These are phyloP conservation scores for Rhodotorula sp. DNA, from an alignment of 1,284 basidiomycete genomes.

Conservation along the genomic window DNA sequence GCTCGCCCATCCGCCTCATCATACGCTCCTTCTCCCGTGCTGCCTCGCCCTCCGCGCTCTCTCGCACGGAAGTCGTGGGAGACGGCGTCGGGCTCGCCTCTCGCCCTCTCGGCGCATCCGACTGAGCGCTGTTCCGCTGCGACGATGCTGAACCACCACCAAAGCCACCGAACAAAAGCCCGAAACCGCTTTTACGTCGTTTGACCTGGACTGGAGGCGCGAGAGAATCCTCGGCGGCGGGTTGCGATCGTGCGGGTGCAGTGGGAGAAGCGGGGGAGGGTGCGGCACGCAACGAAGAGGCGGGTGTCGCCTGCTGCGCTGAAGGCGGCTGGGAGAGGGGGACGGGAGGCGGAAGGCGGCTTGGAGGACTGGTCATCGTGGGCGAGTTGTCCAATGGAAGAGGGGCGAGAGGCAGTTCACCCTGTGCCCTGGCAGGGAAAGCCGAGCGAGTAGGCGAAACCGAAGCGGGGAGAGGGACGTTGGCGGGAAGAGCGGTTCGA, in stretches of 20 bases:
- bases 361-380: not conserved
- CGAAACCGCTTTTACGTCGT: conserved; percentile 25
- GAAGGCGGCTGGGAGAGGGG: no score
- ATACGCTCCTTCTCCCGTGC: not conserved
- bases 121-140: not conserved
- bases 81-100: not conserved
- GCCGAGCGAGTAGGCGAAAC: not conserved
- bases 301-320: not conserved
- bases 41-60: not conserved
- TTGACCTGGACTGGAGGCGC: conserved; percentile 5
- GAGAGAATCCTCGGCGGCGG: not conserved
- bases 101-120: not conserved
- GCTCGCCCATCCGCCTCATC: not conserved
- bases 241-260: not conserved
- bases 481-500: not conserved
- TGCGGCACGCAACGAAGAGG: not conserved
- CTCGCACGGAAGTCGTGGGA: not conserved
- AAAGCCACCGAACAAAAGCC: conserved; percentile 8
- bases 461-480: not conserved
- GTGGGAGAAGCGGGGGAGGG: not conserved
- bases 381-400: not conserved
- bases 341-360: not conserved
- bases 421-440: not conserved
- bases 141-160: not conserved
- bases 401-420: not conserved